Conservation (phyloP, 2,329 filamentous ascomycete species). For the Hypoxylon sp. region DNA sequence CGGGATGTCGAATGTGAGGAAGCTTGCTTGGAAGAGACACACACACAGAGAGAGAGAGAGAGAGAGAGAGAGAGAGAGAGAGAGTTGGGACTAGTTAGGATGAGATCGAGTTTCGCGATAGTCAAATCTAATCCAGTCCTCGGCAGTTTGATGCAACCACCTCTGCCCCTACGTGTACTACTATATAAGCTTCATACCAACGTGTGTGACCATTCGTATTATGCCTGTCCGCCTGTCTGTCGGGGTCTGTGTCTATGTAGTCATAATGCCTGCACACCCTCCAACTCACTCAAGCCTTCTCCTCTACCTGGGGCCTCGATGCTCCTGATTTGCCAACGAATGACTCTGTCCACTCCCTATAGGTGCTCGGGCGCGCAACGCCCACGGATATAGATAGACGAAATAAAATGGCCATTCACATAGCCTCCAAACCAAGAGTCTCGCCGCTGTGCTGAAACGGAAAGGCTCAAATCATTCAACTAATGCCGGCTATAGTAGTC, state of each 20-base stretch:
- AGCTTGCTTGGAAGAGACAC: no score
- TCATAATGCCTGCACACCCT: slow-evolving; percentile 23
- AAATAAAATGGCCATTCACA: slow-evolving; percentile 41
- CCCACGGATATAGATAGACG: slow-evolving; percentile 42
- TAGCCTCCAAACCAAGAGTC: slow-evolving; percentile 42
- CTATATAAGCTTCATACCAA: slow-evolving; percentile 20
- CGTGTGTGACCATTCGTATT: slow-evolving; percentile 35
- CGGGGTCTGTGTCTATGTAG: slow-evolving; percentile 29
- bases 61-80: neutral
- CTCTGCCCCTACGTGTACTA: slow-evolving; percentile 3
- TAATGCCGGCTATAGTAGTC: neutral
- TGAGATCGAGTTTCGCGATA: slow-evolving; percentile 29
- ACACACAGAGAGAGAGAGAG: no score
- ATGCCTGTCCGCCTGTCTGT: slow-evolving; percentile 23
- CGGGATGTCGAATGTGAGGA: slow-evolving; percentile 5
- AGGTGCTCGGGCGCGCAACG: slow-evolving; percentile 21
- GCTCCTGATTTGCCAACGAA: slow-evolving; percentile 41
- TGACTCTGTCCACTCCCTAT: slow-evolving; percentile 36
- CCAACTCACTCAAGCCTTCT: slow-evolving; percentile 2
- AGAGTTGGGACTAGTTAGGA: slow-evolving; percentile 13
- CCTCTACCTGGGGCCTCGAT: slow-evolving; percentile 23
- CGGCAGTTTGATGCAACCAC: slow-evolving; percentile 18
- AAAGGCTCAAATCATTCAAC: slow-evolving; percentile 28
- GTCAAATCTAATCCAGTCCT: slow-evolving; percentile 33
- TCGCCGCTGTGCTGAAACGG: slow-evolving; percentile 48